Evolutionary conservation across 805 yeast species (phyloP).

Genomic region (Ogataea dorogensis): DNA sequence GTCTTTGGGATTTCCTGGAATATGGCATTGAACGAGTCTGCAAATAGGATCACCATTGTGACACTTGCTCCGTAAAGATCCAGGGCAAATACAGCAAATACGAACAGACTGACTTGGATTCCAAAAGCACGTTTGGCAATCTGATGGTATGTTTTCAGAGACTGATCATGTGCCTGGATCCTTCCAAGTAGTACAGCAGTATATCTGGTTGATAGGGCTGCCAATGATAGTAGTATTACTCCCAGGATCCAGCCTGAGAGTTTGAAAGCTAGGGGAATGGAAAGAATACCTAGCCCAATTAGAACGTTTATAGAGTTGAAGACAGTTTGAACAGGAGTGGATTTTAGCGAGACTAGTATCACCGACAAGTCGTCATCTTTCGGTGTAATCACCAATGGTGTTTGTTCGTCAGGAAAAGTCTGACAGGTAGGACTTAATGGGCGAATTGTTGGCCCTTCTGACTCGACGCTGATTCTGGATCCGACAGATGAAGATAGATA

Average conservation of each 20-base stretch:
- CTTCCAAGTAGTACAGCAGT: conserved; percentile 56
- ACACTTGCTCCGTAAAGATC: conserved; percentile 63
- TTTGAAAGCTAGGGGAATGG: conserved; percentile 67
- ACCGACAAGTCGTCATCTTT: conserved; percentile 13
- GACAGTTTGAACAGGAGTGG: conserved; percentile 72
- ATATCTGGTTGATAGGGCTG: conserved; percentile 49
- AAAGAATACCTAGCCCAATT: conserved; percentile 72
- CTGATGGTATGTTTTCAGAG: conserved; percentile 55
- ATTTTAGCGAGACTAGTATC: conserved; percentile 34
- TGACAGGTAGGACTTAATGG: neutral
- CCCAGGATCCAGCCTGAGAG: conserved; percentile 69
- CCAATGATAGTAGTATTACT: conserved; percentile 37
- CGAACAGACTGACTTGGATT: conserved; percentile 38
- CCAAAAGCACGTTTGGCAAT: conserved; percentile 55
- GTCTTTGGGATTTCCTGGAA: conserved; percentile 40
- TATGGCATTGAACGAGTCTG: conserved; percentile 56
- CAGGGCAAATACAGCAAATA: conserved; percentile 48
- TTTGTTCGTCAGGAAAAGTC: conserved; percentile 2
- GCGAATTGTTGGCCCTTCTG: conserved; percentile 3
- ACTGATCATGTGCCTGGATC: conserved; percentile 41
- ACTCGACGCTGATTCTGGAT: conserved; percentile 2
- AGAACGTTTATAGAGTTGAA: conserved; percentile 76
- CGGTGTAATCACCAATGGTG: conserved; percentile 4
- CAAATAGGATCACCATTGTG: conserved; percentile 55
- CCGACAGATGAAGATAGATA: conserved; percentile 29